phyloP scores from a whole-genome alignment of 805 yeast genomes.

The Spathaspora arborariae region DNA sequence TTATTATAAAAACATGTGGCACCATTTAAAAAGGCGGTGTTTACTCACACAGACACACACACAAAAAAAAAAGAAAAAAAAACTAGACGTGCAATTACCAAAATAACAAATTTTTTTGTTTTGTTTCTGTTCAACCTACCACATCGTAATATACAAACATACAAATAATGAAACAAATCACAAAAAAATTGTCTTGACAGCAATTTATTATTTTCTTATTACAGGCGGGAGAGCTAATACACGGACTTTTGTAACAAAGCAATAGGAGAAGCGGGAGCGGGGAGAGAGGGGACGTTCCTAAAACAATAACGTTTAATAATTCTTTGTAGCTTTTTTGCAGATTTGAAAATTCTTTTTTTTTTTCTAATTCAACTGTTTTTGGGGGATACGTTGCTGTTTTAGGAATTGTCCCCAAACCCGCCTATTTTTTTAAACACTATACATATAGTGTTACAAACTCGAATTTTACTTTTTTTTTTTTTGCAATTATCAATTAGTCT shows the following conservation, averaged over 20 bases:
- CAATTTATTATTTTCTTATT: not conserved
- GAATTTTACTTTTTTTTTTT: not conserved
- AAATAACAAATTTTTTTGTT: not conserved
- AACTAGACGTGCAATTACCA: not conserved
- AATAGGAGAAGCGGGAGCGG: slow-evolving; percentile 1
- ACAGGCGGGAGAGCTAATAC: not conserved
- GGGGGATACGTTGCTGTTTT: not conserved
- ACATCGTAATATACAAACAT: not conserved
- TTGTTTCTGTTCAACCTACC: not conserved
- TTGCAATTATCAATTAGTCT: not conserved
- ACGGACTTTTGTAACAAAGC: not conserved
- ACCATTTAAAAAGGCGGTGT: not conserved
- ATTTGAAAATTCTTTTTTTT: not conserved
- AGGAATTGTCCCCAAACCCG: not conserved
- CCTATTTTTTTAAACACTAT: not conserved
- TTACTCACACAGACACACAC: no score
- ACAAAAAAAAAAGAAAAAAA: not conserved
- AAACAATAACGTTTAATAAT: not conserved
- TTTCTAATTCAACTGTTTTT: not conserved
- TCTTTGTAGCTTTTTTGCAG: not conserved
- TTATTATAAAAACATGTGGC: not conserved
- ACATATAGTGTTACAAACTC: not conserved
- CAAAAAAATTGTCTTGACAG: not conserved
- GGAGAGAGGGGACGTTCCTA: not conserved
- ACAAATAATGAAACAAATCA: not conserved